Conservation (phyloP, 2,329 filamentous ascomycete genomes). For the Blastomyces silverae region DNA sequence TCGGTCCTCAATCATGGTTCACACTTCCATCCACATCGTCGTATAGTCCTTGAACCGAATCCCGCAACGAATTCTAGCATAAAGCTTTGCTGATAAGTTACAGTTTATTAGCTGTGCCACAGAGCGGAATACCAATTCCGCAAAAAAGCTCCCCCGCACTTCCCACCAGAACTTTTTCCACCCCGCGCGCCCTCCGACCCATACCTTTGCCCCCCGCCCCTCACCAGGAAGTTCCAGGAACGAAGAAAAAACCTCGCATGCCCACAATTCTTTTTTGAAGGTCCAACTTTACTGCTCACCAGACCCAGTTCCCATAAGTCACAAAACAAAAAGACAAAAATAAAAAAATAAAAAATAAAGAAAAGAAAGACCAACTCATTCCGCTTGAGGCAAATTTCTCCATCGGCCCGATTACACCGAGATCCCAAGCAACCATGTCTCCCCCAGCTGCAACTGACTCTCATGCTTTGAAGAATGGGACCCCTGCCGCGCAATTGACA, state of each 20-base stretch:
- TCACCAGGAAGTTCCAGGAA: background rate
- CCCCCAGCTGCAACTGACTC: slow-evolving; percentile 11
- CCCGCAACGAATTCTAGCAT: background rate
- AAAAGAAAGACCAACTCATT: no score
- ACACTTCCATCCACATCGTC: background rate
- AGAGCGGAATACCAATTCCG: no score
- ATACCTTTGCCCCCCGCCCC: background rate
- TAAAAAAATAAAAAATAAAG: background rate
- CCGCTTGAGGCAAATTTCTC: no score
- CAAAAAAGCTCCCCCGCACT: background rate
- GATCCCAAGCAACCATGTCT: slow-evolving; percentile 5
- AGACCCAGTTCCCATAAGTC: background rate
- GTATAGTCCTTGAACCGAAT: background rate
- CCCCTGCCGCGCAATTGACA: slow-evolving; percentile 42
- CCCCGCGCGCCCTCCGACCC: background rate
- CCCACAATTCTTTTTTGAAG: background rate
- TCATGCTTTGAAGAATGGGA: background rate
- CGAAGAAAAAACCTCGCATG: background rate
- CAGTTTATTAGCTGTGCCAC: no score
- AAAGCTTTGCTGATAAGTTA: background rate
- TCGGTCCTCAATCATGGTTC: background rate
- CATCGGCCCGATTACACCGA: no score
- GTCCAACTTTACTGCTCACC: background rate
- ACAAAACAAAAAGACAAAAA: background rate
- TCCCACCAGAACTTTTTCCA: background rate